A percentile compares a stretch with the other conserved stretches of the same genome.
These are phyloP conservation scores for Cymodocea nodosa DNA, from an alignment of 116 monocot genomes.

Conservation along the genomic window DNA sequence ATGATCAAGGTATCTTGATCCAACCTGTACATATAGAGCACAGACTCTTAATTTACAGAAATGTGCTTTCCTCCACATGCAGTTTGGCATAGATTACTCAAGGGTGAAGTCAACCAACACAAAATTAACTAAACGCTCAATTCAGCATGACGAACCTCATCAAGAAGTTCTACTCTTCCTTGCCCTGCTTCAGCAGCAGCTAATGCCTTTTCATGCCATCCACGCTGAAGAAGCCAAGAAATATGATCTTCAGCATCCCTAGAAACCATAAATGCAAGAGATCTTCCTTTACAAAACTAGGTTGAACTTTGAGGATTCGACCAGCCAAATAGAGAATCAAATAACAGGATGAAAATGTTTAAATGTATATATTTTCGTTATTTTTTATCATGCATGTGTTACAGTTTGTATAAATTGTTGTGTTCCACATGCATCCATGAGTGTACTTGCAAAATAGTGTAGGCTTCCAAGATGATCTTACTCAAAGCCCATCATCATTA, in stretches of 20 bases:
- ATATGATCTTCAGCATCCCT: constrained; percentile 99
- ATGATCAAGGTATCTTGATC: constrained; percentile 94
- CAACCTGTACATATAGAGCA: constrained; percentile 41
- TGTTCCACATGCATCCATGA: too few species aligned
- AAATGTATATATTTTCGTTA: too few species aligned
- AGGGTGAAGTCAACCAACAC: background rate
- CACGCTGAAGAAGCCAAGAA: constrained; percentile 96
- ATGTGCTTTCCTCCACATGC: background rate
- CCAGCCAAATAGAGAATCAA: too few species aligned
- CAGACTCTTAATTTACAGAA: background rate
- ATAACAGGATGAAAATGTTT: too few species aligned
- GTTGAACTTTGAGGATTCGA: background rate
- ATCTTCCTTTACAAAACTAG: background rate
- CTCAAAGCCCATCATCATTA: background rate
- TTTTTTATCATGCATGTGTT: too few species aligned
- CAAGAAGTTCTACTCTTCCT: constrained; percentile 74
- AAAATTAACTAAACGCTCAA: background rate
- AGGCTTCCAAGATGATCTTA: background rate
- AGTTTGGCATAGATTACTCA: too few species aligned
- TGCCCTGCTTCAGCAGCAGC: constrained; percentile 94
- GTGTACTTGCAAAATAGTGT: background rate
- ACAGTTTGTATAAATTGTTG: too few species aligned
- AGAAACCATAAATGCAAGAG: constrained; percentile 7
- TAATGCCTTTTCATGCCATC: constrained; percentile 94
- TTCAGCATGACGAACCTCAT: constrained; percentile 41